phyloP scores from a whole-genome alignment of 2,329 filamentous ascomycete genomes.

The Fusarium haematococcum region DNA sequence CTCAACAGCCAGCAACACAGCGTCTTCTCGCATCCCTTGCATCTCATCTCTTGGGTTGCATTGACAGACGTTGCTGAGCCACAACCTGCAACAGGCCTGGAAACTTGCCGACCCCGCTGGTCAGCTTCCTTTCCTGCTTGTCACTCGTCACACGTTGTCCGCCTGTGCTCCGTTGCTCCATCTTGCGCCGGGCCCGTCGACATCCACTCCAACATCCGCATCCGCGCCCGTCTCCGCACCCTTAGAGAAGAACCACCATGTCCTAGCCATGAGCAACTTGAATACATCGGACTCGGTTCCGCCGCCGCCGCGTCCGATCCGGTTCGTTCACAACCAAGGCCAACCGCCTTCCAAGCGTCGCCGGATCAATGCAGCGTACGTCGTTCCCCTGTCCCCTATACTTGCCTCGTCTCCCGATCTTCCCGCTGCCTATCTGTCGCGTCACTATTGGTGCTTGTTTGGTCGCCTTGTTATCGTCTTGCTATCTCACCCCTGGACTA shows the following conservation, averaged over 20 bases:
- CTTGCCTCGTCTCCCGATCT: not conserved
- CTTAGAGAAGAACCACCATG: constrained; percentile 49
- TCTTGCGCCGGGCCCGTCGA: constrained; percentile 28
- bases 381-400: constrained; percentile 37
- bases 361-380: constrained; percentile 82
- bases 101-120: constrained; percentile 35
- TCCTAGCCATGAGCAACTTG: constrained; percentile 60
- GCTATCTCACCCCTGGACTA: not conserved
- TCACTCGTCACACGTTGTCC: constrained; percentile 28
- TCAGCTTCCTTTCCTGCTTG: constrained; percentile 41
- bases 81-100: constrained; percentile 28
- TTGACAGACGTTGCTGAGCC: constrained; percentile 30
- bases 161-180: constrained; percentile 27
- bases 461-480: not conserved
- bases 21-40: constrained; percentile 29
- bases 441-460: not conserved
- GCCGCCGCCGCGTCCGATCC: constrained; percentile 69
- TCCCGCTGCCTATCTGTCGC: not conserved
- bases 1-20: constrained; percentile 13
- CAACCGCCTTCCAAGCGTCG: constrained; percentile 83
- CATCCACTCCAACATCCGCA: constrained; percentile 14
- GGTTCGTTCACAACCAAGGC: constrained; percentile 86
- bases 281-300: constrained; percentile 55
- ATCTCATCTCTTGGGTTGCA: constrained; percentile 24
- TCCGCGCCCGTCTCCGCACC: constrained; percentile 24